A percentile compares a stretch with the other conserved stretches of the same genome.
phyloP scores from a whole-genome alignment of 805 yeast species.

The Sugiyamaella mastotermitis region DNA sequence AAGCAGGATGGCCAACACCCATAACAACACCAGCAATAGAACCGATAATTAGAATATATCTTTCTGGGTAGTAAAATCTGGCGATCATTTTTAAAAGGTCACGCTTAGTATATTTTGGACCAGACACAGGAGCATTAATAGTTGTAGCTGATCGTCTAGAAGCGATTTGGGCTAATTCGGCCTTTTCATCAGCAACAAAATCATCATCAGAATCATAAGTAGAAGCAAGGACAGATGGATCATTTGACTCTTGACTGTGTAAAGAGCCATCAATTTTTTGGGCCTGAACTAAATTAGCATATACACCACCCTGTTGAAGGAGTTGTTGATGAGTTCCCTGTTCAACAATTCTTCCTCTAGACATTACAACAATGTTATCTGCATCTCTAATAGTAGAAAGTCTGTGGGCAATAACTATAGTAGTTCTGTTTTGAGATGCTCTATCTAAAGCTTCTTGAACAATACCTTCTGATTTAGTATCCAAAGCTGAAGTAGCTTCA shows the following conservation, averaged over 20 bases:
- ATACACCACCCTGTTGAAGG: slow-evolving; percentile 23
- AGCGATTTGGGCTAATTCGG: background rate
- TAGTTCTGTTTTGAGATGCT: slow-evolving; percentile 34
- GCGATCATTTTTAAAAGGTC: slow-evolving; percentile 12
- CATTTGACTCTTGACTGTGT: slow-evolving; percentile 4
- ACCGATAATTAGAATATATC: slow-evolving; percentile 23
- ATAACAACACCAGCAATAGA: slow-evolving; percentile 21
- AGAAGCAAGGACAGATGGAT: slow-evolving; percentile 1
- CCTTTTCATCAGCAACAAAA: slow-evolving; percentile 8
- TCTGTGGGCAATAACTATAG: slow-evolving; percentile 54
- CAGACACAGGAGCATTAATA: background rate
- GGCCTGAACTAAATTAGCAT: slow-evolving; percentile 31
- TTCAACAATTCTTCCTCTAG: slow-evolving; percentile 45
- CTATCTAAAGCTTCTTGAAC: slow-evolving; percentile 35
- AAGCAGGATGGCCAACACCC: slow-evolving; percentile 34
- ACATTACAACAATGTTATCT: slow-evolving; percentile 46
- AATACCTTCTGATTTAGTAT: slow-evolving; percentile 38
- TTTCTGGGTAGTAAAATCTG: slow-evolving; percentile 25
- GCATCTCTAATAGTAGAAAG: slow-evolving; percentile 51
- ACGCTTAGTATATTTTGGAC: too few relatives aligned
- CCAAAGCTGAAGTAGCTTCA: slow-evolving; percentile 61
- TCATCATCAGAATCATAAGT: slow-evolving; percentile 12
- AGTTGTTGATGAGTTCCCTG: slow-evolving; percentile 37
- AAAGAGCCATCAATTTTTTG: slow-evolving; percentile 25
- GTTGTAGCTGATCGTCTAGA: background rate